A percentile compares a stretch with the other conserved stretches of the same genome.
Conservation (phyloP, 192 early-diverging fungal genomes). For the Rhizophagus sp. region DNA sequence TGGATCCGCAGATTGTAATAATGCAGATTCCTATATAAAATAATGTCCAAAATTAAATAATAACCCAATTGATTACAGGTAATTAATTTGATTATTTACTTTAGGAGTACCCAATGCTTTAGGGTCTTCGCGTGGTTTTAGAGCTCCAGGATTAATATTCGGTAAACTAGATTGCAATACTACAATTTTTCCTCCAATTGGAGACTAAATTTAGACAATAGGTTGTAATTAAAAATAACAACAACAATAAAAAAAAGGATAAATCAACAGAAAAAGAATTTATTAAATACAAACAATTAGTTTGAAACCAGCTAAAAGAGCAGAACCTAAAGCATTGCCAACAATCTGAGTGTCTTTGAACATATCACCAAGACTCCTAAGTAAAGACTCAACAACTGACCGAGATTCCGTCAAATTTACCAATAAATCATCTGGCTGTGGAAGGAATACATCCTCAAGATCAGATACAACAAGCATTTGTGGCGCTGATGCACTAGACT, state of each 20-base stretch:
- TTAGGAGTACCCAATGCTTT: conserved; percentile 89
- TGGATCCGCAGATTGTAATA: conserved; percentile 77
- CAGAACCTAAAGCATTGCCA: conserved; percentile 79
- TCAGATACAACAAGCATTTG: conserved; percentile 95
- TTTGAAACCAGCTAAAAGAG: conserved; percentile 80
- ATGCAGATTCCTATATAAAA: conserved; percentile 63
- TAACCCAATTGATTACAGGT: background rate
- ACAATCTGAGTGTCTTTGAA: conserved; percentile 81
- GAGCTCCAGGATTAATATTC: conserved; percentile 73
- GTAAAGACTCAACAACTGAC: conserved; percentile 65
- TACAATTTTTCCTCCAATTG: conserved; percentile 90
- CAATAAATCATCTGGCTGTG: conserved; percentile 86
- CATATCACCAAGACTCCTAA: conserved; percentile 78
- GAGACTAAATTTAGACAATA: conserved; percentile 44
- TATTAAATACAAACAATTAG: conserved; percentile 60
- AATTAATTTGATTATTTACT: conserved; percentile 34
- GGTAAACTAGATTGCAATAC: conserved; percentile 82
- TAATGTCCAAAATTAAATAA: conserved; percentile 10
- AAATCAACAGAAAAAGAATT: background rate
- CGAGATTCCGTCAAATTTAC: conserved; percentile 88
- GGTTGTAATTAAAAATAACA: background rate
- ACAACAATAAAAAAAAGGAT: background rate
- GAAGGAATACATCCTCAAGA: conserved; percentile 86
- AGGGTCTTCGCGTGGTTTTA: conserved; percentile 85
- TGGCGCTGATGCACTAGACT: conserved; percentile 69